These are phyloP conservation scores for Vigna trinervia DNA, from an alignment of 306 rosid genomes.

Conservation along the genomic window DNA sequence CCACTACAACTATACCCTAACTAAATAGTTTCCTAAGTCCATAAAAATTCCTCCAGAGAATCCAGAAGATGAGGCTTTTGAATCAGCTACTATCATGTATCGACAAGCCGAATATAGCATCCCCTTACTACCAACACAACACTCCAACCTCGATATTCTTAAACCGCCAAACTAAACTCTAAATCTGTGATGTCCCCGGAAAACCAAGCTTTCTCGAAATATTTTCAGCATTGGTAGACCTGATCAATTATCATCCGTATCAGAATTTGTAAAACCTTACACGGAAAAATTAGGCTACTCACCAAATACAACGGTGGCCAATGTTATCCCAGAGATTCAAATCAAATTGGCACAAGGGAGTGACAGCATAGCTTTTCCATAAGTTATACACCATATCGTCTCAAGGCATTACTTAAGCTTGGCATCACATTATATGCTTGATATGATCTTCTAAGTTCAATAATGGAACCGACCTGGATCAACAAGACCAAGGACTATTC, in stretches of 20 bases:
- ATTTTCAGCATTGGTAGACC: slow-evolving; percentile 10
- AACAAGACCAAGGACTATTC: slow-evolving; percentile 48
- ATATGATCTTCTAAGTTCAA: slow-evolving; percentile 95
- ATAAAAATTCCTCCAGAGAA: slow-evolving; percentile 8
- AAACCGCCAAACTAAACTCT: slow-evolving; percentile 8
- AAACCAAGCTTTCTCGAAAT: slow-evolving; percentile 37
- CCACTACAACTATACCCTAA: slow-evolving; percentile 41
- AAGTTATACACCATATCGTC: slow-evolving; percentile 82
- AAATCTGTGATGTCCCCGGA: slow-evolving; percentile 15
- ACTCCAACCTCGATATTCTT: slow-evolving; percentile 19
- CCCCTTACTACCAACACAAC: slow-evolving; percentile 25
- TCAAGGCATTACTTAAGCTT: slow-evolving; percentile 87
- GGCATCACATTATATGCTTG: slow-evolving; percentile 99
- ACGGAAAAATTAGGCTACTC: slow-evolving; percentile 14
- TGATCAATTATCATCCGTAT: slow-evolving; percentile 2
- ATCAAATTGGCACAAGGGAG: neutral
- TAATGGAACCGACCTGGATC: slow-evolving; percentile 94
- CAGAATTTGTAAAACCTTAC: slow-evolving; percentile 20
- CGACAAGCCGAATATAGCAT: slow-evolving; percentile 11
- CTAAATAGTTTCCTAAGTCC: slow-evolving; percentile 30
- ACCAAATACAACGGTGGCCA: slow-evolving; percentile 21
- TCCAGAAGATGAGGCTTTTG: slow-evolving; percentile 34
- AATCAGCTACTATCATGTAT: slow-evolving; percentile 30
- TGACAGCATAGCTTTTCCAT: slow-evolving; percentile 35
- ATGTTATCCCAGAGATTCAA: slow-evolving; percentile 28